Percentiles rank a stretch among this genome's conserved stretches.
Conservation (phyloP, 2,329 filamentous ascomycete species). For the Exophiala sp. region DNA sequence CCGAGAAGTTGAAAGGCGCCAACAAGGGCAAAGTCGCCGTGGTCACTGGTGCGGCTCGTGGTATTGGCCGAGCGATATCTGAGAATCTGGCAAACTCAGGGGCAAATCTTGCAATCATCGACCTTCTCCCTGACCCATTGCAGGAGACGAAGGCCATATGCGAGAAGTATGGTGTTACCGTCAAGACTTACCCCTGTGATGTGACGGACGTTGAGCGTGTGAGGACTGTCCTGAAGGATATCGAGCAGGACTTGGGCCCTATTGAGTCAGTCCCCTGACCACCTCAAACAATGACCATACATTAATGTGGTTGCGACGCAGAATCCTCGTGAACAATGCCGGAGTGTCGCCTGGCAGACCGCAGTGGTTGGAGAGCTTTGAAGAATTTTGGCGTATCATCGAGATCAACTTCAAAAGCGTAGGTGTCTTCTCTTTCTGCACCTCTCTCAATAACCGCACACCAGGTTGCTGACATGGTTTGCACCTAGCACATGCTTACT, state of each 20-base stretch:
- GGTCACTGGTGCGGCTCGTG: conserved; percentile 31
- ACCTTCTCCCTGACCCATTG: conserved; percentile 22
- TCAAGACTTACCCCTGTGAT: conserved; percentile 26
- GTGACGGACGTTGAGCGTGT: conserved; percentile 28
- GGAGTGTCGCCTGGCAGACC: conserved; percentile 28
- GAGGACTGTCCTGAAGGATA: conserved; percentile 5
- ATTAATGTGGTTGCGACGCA: conserved; percentile 11
- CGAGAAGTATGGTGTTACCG: conserved; percentile 16
- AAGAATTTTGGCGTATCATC: conserved; percentile 18
- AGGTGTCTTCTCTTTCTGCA: background rate
- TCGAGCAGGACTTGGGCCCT: conserved; percentile 13
- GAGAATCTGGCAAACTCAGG: conserved; percentile 26
- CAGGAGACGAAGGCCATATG: conserved; percentile 17
- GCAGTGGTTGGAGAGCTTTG: conserved; percentile 22
- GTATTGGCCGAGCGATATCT: conserved; percentile 31
- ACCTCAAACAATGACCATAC: background rate
- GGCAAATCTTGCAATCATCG: conserved; percentile 27
- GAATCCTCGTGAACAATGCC: conserved; percentile 32
- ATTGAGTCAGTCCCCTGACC: conserved; percentile 15
- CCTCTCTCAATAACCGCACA: background rate
- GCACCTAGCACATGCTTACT: conserved; percentile 8
- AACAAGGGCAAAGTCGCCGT: conserved; percentile 27
- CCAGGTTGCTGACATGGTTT: background rate
- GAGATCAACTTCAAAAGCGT: conserved; percentile 23
- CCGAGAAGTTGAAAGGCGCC: conserved; percentile 13